Evolutionary conservation across 1,284 basidiomycete species (phyloP).

Genomic region (Athelia sp.): DNA sequence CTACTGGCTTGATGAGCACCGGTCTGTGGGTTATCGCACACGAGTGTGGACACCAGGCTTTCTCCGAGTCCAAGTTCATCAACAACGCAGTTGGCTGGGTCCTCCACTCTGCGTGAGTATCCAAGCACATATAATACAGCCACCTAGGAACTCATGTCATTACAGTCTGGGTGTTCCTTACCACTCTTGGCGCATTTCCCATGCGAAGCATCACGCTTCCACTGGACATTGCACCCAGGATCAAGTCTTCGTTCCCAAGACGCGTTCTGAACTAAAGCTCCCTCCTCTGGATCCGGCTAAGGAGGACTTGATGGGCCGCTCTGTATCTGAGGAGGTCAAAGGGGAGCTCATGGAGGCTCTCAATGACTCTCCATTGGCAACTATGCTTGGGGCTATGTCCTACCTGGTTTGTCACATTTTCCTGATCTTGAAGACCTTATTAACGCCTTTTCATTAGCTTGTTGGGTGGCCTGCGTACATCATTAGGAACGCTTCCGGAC

Average conservation of each 20-base stretch:
- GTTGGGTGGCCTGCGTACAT: conserved; percentile 90
- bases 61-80: conserved; percentile 88
- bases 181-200: conserved; percentile 97
- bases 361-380: conserved; percentile 89
- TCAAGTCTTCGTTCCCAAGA: conserved; percentile 94
- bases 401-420: conserved; percentile 57
- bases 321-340: conserved; percentile 69
- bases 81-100: conserved; percentile 96
- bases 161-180: conserved; percentile 89
- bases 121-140: neutral
- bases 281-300: conserved; percentile 60
- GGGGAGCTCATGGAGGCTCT: conserved; percentile 83
- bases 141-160: neutral
- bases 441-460: conserved; percentile 47
- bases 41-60: conserved; percentile 94
- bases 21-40: conserved; percentile 94
- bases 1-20: conserved; percentile 84
- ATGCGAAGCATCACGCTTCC: conserved; percentile 95
- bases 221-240: conserved; percentile 95
- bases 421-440: conserved; percentile 20
- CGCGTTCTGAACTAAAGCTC: conserved; percentile 70
- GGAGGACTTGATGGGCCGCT: conserved; percentile 67
- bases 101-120: conserved; percentile 80
- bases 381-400: conserved; percentile 58
- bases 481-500: conserved; percentile 84